phyloP scores from a whole-genome alignment of 441 rosid genomes.

The Raphanus hybrid region DNA sequence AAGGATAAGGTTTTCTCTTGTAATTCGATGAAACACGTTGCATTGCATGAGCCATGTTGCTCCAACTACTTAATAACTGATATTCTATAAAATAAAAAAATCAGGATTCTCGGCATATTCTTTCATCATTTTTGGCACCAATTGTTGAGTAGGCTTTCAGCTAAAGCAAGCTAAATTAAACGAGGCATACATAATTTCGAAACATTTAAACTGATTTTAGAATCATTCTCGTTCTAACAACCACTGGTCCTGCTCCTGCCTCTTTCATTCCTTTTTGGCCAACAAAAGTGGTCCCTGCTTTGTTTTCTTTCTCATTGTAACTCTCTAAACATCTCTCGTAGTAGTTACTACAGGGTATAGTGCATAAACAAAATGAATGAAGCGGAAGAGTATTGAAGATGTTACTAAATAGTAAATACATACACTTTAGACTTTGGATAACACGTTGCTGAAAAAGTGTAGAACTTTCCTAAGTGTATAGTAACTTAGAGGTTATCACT shows the following conservation, averaged over 20 bases:
- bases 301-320: neutral
- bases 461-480: neutral
- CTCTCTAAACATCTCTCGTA: neutral
- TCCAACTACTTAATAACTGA: neutral
- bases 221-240: constrained; percentile 10
- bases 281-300: constrained; percentile 17
- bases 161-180: neutral
- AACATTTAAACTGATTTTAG: neutral
- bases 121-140: constrained; percentile 2
- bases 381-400: neutral
- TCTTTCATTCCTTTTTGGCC: neutral
- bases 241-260: constrained; percentile 3
- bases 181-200: neutral
- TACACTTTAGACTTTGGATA: neutral
- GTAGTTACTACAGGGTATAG: neutral
- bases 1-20: constrained; percentile 12
- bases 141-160: constrained; percentile 1
- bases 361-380: neutral
- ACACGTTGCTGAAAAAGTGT: neutral
- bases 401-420: neutral
- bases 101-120: neutral
- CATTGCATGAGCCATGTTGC: constrained; percentile 5
- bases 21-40: neutral
- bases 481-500: neutral
- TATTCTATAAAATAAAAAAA: neutral